Percentiles rank a stretch among this genome's conserved stretches.
These are phyloP conservation scores for Rhodomyrtus psidioides DNA, from an alignment of 441 rosid species.

Conservation along the genomic window DNA sequence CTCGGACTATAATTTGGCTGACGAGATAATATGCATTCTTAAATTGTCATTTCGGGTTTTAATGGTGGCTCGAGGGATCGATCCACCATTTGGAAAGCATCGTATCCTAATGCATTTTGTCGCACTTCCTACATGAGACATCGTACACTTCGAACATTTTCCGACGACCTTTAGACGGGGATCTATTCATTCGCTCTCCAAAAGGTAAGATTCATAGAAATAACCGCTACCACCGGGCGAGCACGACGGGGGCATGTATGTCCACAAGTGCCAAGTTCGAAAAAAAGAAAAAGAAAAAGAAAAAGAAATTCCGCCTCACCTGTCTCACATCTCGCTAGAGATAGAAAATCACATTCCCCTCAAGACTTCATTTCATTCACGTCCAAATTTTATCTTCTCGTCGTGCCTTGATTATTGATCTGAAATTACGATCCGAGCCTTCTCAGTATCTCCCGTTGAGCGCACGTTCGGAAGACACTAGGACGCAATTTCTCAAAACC, in stretches of 20 bases:
- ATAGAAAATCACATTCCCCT: neutral
- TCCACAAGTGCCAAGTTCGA: neutral
- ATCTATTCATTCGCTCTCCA: neutral
- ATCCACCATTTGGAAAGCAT: neutral
- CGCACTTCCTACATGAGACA: neutral
- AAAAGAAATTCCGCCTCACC: accelerated
- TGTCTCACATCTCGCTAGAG: neutral
- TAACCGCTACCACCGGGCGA: accelerated
- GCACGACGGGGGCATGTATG: neutral
- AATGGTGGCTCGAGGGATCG: neutral
- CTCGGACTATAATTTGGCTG: neutral
- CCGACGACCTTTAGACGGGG: neutral
- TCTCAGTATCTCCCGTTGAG: neutral
- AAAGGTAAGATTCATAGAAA: neutral
- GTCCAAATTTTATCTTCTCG: neutral
- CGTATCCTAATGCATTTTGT: neutral
- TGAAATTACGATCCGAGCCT: neutral
- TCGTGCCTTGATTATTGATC: neutral
- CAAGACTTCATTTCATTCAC: accelerated
- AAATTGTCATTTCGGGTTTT: neutral
- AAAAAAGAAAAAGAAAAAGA: neutral
- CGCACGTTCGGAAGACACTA: too few species aligned
- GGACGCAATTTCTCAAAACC: neutral
- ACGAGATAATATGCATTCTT: neutral
- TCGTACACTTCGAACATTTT: neutral